Evolutionary conservation across 2,329 filamentous ascomycete species (phyloP), one percentile per base, ranked within the genome.

Genomic region (Ramularia endophylla): DNA sequence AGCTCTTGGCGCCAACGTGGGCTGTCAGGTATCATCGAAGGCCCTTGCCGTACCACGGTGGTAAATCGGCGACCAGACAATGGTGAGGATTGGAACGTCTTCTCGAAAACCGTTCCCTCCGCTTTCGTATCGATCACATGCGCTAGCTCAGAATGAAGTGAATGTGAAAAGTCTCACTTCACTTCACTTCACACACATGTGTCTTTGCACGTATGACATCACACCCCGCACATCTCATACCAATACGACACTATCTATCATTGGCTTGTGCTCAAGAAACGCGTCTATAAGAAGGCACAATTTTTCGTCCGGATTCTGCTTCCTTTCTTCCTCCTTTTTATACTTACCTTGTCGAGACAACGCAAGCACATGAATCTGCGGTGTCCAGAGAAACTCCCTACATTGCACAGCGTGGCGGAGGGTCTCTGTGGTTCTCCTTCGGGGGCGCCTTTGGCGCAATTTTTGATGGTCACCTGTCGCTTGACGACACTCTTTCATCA

Each of bases 391-490:
- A 51, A 43, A 46, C 54, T 47, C 45, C 52, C 58, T 63, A 48
- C 58, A 62, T 62, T 59, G 60, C 59, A 63, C 60, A 62, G 45
- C 53, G 58, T 43, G 59, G 60, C 46, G 53, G 44, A 49, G 58
- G 54, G 27, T 27, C 19, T 16, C 27, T 39, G 19, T 39, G 22
- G 29, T 27, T 39, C 25, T 39, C 36, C 36, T 62, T 58, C 57
- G 57, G 57, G 57, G 51, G 48, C 50, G 49, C 61, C 53, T 52
- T 46, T 44, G 57, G 48, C 38, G 48, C 38, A 50, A 50, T 53
- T 50, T 53, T 53, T 50, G 47, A 39, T 53, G 44, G 41, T 34
- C 31, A 16, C 27, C 28, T 25, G 30, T 19, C 31, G n/a, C 9
- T 20, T 34, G 13, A 12, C 31, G 19, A 34, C 33, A 17, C 9